Base-by-base conservation (phyloP, 768 basidiomycete genomes). In the Leucosporidium scottii region DNA sequence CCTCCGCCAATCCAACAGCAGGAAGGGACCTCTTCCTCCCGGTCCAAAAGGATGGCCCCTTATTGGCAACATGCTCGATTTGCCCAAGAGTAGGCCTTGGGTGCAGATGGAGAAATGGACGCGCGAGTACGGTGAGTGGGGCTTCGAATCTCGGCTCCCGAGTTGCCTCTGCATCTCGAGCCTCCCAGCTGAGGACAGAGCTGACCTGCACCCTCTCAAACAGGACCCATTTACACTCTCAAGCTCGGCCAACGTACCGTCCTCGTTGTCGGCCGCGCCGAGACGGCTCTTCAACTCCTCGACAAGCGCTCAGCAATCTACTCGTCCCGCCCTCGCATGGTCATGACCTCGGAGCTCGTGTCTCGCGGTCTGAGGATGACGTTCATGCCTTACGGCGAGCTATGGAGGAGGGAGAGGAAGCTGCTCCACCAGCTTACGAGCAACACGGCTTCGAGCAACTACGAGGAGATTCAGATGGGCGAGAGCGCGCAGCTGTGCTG, bases 381-480 rank as follows among this genome's bases (percentile, higher is more conserved):
- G 17, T 75, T 75, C 59, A 74, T 75, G 74, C 71, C 61, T 18
- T 72, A 74, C 54, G 64, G 65, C 17, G 73, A 72, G 34, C 59
- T 64, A 25, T 75, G 74, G 74, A 51, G 73, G 36, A 58, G 64
- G 18, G 59, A 74, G 55, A 58, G 73, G 21, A 62, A 68, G 57
- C 65, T 75, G 7, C 64, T 74, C 9, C 73, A 72, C 62, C 68
- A 69, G 47, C 68, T 72, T 20, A 74, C 73, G 53, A 61, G 62
- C 23, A 66, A 73, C 10, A 50, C 65, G 39, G 68, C 73, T 4
- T 60, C 74, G 51, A 39, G 63, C 7, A 65, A 58, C 27, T 75
- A 75, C 64, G 74, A 75, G 62, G 64, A 64, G n/a, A 73, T 75
- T 47, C 74, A 75, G 62, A 71, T 70, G 28, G 48, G 65, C 36